Base-by-base conservation (phyloP, 371 early-diverging fungal genomes). In the Blakeslea trispora region DNA sequence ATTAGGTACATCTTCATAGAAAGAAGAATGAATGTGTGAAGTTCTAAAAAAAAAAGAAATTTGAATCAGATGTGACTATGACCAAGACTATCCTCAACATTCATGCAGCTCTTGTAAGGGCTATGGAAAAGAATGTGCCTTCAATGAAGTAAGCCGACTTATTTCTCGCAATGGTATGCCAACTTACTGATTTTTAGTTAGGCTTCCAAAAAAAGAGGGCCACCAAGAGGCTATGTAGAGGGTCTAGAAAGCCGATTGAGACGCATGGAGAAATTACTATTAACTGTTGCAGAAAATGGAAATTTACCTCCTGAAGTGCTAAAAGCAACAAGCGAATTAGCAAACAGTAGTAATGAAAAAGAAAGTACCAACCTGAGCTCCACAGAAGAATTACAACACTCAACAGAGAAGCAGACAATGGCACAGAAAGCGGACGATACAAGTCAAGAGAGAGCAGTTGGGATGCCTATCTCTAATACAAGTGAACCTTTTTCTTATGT, bases 161-260 rank as follows among this genome's bases (percentile, higher is more conserved):
- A 17, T 15, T 31, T 14, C 42, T 4, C 31, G 13, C 19, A 17
- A 9, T 17, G 22, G 32, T 57, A 17, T 31, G 28, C 23, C 14
- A 37, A 14, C 24, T 32, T 6, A 48, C 5, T 24, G 13, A 1
- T 31, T 4, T 9, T 13, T 24, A 41, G 17, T n/a, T 51, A 66
- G 67, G 49, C 59, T 22, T 48, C 63, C 6, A 67, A 63, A 50
- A 67, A 63, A 19, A 51, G 62, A 39, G 68, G 68, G 11, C 68
- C 68, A n/a, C 56, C 63, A 0, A 67, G 59, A 46, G 68, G 63
- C 17, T 67, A 67, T 49, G 68, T 67, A 1, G 63, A 62, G 43
- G 56, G 63, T 9, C 53, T 67, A 43, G 63, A 67, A 34, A 55
- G 44, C 21, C 21, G 68, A 53, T 50, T 67, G 24, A 67, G 56